phyloP scores from a whole-genome alignment of 768 basidiomycete species.

The Cantharellus cinnabarinus region DNA sequence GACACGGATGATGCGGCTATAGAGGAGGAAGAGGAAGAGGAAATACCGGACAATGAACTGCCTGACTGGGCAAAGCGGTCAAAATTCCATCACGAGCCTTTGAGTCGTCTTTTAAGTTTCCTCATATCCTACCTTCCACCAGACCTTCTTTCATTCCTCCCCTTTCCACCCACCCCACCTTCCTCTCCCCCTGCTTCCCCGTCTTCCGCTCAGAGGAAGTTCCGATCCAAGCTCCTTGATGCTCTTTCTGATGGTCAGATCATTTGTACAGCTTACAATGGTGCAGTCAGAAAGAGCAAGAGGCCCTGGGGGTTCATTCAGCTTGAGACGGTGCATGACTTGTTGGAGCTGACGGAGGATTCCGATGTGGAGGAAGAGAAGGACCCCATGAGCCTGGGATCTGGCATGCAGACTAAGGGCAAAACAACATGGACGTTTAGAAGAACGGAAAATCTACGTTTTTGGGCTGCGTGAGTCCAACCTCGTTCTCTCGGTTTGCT shows the following conservation, averaged over 20 bases:
- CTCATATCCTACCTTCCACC: constrained; percentile 39
- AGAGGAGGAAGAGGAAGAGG: constrained; percentile 19
- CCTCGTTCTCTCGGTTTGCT: neutral
- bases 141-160: constrained; percentile 24
- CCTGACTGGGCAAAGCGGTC: constrained; percentile 58
- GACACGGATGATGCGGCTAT: constrained; percentile 2
- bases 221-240: constrained; percentile 25
- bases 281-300: constrained; percentile 55
- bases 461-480: constrained; percentile 61
- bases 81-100: constrained; percentile 31
- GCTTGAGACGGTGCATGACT: constrained; percentile 57
- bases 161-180: constrained; percentile 11
- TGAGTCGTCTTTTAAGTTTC: constrained; percentile 47
- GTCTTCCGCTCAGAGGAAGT: constrained; percentile 5
- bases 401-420: constrained; percentile 23
- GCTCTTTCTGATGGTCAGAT: constrained; percentile 57
- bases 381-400: constrained; percentile 8
- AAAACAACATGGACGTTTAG: constrained; percentile 62
- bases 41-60: constrained; percentile 47
- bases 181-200: neutral
- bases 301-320: constrained; percentile 82
- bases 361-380: constrained; percentile 14
- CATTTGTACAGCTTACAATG: constrained; percentile 64
- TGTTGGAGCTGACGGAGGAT: constrained; percentile 40
- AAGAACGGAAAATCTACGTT: constrained; percentile 61